Conservation (phyloP, 306 rosid genomes). For the Sicyos baderoa region DNA sequence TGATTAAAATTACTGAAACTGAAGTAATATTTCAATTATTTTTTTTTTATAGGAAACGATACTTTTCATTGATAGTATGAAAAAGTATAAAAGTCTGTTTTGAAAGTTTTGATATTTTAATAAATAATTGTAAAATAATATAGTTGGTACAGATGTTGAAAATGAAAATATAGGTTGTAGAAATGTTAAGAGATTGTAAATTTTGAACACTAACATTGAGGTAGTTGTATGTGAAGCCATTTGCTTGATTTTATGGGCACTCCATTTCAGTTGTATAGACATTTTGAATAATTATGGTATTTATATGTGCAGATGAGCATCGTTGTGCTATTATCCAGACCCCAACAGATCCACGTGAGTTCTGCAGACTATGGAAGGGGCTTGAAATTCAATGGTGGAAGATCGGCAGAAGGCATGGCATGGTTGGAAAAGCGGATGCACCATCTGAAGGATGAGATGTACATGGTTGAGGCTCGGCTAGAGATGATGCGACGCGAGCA, state of each 20-base stretch:
- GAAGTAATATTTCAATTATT: neutral
- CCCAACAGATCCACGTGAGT: constrained; percentile 70
- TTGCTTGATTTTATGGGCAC: too few relatives aligned
- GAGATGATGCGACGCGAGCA: constrained; percentile 77
- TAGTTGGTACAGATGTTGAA: neutral
- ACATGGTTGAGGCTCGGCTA: constrained; percentile 73
- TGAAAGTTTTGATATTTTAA: neutral
- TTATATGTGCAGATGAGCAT: constrained; percentile 78
- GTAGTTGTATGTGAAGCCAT: too few relatives aligned
- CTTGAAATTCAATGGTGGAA: constrained; percentile 39
- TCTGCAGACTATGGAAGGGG: constrained; percentile 39
- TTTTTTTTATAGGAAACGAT: too few relatives aligned
- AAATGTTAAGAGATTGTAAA: neutral
- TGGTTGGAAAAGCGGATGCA: constrained; percentile 86
- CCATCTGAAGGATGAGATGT: constrained; percentile 86
- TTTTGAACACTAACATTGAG: neutral
- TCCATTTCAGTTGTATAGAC: neutral
- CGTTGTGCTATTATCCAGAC: constrained; percentile 61
- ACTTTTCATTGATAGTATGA: too few relatives aligned
- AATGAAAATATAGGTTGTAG: neutral
- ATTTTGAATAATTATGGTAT: constrained; percentile 14
- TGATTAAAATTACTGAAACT: neutral
- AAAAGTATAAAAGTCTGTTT: too few relatives aligned
- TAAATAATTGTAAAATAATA: neutral
- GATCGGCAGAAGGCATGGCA: constrained; percentile 42